Base-by-base conservation (phyloP, 768 basidiomycete species). In the Lactarius tabidus region DNA sequence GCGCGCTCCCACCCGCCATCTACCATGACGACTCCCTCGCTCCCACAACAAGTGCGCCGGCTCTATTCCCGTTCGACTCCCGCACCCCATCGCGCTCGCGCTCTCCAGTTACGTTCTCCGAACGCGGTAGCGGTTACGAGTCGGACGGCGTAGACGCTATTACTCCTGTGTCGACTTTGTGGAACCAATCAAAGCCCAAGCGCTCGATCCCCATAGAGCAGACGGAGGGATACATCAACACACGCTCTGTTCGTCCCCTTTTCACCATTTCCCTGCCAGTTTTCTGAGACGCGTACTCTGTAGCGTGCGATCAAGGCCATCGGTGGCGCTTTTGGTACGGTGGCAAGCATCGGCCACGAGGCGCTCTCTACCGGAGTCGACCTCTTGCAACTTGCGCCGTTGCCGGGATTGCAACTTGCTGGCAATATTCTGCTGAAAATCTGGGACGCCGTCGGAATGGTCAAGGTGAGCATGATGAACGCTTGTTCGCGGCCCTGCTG, bases 391-490 rank as follows among this genome's bases (percentile, higher is more conserved):
- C 77, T 84, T 33, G 81, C 77, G 0, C 89, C 89, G 10, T 70
- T 90, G 17, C 79, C 82, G 0, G 86, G 85, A 0, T 76, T 90
- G 9, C 75, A 77, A 4, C 75, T 77, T 15, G 84, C 83, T 0
- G 87, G 84, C 0, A 77, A 74, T 45, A 80, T 79, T 3, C 71
- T 90, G 56, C 68, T 89, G n/a, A 73, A 71, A 9, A 86, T 90
- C n/a, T 90, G 89, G 89, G 82, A 85, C 51, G 77, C 84, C 0
- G 77, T 86, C 7, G 79, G 85, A 63, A 70, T 75, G 26, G 84
- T 89, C 14, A 86, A 88, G 59, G 88, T 90, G 67, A 57, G 64
- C 51, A 8, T 14, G n/a, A 43, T 2, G 17, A 9, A 17, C 26
- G 43, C 10, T 23, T 12, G 23, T 35, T 38, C 17, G 3, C 20